Percentiles rank a stretch among this genome's conserved stretches.
Conservation (phyloP, 2,329 filamentous ascomycete genomes). For the Ceratocystis cubensis region DNA sequence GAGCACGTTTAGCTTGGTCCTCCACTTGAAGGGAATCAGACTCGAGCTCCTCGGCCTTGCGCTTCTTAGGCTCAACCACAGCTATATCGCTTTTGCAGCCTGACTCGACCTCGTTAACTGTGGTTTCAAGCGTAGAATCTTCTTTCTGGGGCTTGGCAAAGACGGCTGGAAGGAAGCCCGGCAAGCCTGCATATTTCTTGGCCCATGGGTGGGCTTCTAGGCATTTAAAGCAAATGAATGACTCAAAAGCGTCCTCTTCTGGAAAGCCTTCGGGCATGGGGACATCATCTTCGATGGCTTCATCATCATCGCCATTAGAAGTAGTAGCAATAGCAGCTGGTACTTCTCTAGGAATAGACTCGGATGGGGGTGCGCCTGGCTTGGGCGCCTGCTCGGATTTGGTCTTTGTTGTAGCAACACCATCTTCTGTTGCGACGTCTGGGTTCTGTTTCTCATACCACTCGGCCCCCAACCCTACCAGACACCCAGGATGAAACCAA, state of each 20-base stretch:
- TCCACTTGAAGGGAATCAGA: conserved; percentile 37
- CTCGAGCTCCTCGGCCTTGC: conserved; percentile 45
- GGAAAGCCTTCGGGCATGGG: conserved; percentile 80
- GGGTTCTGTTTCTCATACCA: conserved; percentile 47
- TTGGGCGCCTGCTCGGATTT: not conserved
- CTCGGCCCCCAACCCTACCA: conserved; percentile 65
- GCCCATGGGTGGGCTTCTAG: conserved; percentile 82
- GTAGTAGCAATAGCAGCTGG: conserved; percentile 17
- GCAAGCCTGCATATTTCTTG: conserved; percentile 67
- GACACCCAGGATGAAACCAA: conserved; percentile 92
- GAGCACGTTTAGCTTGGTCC: conserved; percentile 30
- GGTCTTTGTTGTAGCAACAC: not conserved
- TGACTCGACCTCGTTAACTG: conserved; percentile 19
- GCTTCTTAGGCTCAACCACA: conserved; percentile 42
- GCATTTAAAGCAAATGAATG: conserved; percentile 90
- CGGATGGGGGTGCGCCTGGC: not conserved
- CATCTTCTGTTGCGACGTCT: not conserved
- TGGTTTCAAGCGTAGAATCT: conserved; percentile 13
- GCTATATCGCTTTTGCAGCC: conserved; percentile 13
- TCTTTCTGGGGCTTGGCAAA: conserved; percentile 31
- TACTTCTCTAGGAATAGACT: not conserved
- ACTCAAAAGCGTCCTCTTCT: conserved; percentile 74
- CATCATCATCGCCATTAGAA: conserved; percentile 27
- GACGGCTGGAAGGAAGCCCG: conserved; percentile 68
- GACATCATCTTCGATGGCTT: conserved; percentile 41